phyloP scores from a whole-genome alignment of 352 stramenopile species.

The Phytophthora syringae region DNA sequence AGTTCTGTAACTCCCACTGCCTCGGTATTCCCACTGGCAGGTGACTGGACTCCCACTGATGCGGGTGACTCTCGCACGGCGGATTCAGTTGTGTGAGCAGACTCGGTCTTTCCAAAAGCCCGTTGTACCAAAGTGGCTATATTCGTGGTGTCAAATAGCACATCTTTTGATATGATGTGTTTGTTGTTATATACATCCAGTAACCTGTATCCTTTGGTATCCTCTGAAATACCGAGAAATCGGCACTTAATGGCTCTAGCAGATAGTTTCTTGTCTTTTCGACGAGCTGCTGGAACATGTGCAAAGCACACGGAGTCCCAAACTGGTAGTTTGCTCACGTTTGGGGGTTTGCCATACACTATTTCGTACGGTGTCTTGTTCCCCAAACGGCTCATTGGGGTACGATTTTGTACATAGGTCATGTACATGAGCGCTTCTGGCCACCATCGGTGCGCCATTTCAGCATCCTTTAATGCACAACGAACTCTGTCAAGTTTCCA shows the following conservation, averaged over 20 bases:
- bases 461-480: slow-evolving; percentile 2
- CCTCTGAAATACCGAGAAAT: slow-evolving; percentile 7
- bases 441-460: slow-evolving; percentile 7
- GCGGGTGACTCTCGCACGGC: slow-evolving; percentile 4
- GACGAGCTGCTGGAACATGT: background rate
- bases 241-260: slow-evolving; percentile 7
- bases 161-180: slow-evolving; percentile 2
- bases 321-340: slow-evolving; percentile 1
- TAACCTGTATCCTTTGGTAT: background rate
- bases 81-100: slow-evolving; percentile 2
- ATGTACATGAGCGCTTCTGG: slow-evolving; percentile 12
- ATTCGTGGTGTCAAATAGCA: slow-evolving; percentile 5
- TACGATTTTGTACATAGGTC: slow-evolving; percentile 14
- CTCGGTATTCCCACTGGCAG: background rate
- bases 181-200: slow-evolving; percentile 8
- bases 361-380: slow-evolving; percentile 11
- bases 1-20: background rate
- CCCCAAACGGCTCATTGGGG: slow-evolving; percentile 4
- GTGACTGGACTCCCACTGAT: background rate
- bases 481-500: slow-evolving; percentile 8
- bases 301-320: slow-evolving; percentile 9
- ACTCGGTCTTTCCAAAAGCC: background rate
- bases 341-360: background rate
- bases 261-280: slow-evolving; percentile 7
- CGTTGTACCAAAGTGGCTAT: background rate